phyloP scores from a whole-genome alignment of 805 yeast genomes.

The Lachancea meyersii region DNA sequence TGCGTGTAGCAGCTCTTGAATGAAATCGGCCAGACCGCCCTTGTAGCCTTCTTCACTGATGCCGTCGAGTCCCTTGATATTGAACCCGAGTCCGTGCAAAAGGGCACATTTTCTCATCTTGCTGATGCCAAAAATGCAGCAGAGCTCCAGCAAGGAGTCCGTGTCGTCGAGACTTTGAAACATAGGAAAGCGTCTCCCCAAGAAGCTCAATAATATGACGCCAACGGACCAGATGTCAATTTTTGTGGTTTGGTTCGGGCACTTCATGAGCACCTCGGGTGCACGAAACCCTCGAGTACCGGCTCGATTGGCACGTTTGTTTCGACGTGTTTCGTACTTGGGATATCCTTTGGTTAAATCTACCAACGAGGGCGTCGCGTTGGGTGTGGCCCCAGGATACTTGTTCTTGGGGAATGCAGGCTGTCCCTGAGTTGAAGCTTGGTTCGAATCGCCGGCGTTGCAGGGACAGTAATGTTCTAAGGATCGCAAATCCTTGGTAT shows the following conservation, averaged over 20 bases:
- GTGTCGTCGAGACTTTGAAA: conserved; percentile 91
- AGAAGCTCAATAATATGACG: conserved; percentile 70
- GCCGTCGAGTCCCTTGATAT: conserved; percentile 48
- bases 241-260: conserved; percentile 74
- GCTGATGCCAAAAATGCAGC: conserved; percentile 70
- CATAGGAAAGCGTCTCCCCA: conserved; percentile 81
- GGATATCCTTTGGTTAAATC: conserved; percentile 60
- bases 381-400: conserved; percentile 22
- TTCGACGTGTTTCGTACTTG: conserved; percentile 80
- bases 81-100: conserved; percentile 84
- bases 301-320: conserved; percentile 92
- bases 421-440: conserved; percentile 19
- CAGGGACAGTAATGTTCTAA: conserved; percentile 51
- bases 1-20: conserved; percentile 23
- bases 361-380: conserved; percentile 16
- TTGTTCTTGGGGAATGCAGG: conserved; percentile 21
- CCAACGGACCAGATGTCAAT: conserved; percentile 94
- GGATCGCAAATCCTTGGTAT: conserved; percentile 1
- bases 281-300: conserved; percentile 95
- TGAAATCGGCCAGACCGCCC: conserved; percentile 30
- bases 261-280: conserved; percentile 84
- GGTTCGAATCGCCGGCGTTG: conserved; percentile 32
- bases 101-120: conserved; percentile 71
- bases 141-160: conserved; percentile 82
- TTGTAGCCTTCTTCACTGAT: conserved; percentile 36